Base-by-base conservation (phyloP, 345 rosid genomes). In the Eucalyptus tenuipes region DNA sequence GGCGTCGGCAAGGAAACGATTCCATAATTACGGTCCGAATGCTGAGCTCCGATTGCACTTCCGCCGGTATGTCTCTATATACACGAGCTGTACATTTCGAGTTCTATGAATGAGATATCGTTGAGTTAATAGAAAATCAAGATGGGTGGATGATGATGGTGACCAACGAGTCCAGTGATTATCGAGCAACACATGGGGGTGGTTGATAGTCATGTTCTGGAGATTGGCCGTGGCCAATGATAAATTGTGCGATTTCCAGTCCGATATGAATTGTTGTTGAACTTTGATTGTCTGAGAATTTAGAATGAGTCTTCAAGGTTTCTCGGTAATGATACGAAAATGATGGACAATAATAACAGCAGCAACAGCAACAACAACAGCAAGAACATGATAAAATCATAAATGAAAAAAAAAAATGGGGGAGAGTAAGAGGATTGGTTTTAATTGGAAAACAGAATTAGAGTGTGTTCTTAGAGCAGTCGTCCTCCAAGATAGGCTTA, bases 161-260 rank as follows among this genome's bases (percentile, higher is more conserved):
- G 31, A 61, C 16, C 31, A 13, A 29, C 17, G 4, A 29, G n/a
- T 59, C 7, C 4, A 0, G 15, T 11, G 4, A 59, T 27, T 59
- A 6, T 59, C 3, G 2, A 0, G 14, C 68, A 6, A 12, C 31
- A 27, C 13, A 59, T 5, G 4, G 15, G 1, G 31, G 68, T 1
- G 68, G 31, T 59, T 13, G 68, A 27, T 59, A 59, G 1, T 59
- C 68, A 27, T 59, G 31, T 59, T 59, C 4, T 0, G 1, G 0
- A 27, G 16, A 59, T 27, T 12, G 31, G 31, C 6, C 0, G 1
- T 27, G 68, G 31, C 14, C 16, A 4, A 55, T 55, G 31, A 59
- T 59, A 7, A 5, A 59, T 27, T 59, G 31, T 59, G 68, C 4
- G 0, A 6, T 27, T 59, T 27, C 68, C 31, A 1, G 1, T 27